phyloP scores from a whole-genome alignment of 805 yeast genomes.

The Zygoascus ofunaensis region DNA sequence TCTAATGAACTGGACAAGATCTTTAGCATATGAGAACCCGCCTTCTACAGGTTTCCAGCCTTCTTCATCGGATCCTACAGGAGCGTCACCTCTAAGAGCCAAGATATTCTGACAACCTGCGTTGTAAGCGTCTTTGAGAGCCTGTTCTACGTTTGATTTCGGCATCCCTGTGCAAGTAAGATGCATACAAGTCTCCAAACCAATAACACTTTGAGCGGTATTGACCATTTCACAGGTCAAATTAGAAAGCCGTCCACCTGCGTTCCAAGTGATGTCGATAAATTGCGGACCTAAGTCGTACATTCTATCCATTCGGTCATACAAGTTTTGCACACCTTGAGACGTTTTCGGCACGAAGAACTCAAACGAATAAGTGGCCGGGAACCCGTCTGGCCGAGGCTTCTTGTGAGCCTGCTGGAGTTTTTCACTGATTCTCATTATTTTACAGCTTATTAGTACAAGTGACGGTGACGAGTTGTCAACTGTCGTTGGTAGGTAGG shows the following conservation, averaged over 20 bases:
- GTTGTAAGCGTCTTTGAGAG: conserved; percentile 72
- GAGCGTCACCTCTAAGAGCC: conserved; percentile 95
- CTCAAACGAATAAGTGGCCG: conserved; percentile 86
- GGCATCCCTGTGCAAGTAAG: conserved; percentile 96
- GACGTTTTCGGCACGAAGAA: conserved; percentile 95
- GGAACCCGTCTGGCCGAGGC: conserved; percentile 18
- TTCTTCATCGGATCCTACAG: conserved; percentile 29
- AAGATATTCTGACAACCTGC: conserved; percentile 93
- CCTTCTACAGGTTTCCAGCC: conserved; percentile 42
- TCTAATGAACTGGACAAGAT: conserved; percentile 70
- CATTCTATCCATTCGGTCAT: conserved; percentile 98
- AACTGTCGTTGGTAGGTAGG: too few relatives aligned
- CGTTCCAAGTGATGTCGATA: conserved; percentile 97
- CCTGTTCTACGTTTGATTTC: conserved; percentile 66
- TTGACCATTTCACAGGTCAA: conserved; percentile 87
- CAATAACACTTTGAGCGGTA: conserved; percentile 81
- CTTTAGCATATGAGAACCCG: conserved; percentile 84
- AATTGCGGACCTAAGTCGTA: conserved; percentile 83
- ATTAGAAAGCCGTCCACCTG: conserved; percentile 82
- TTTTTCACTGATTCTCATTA: conserved; percentile 41
- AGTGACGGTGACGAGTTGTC: not conserved
- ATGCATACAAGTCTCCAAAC: conserved; percentile 96
- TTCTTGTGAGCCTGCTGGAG: conserved; percentile 33
- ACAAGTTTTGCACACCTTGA: conserved; percentile 92
- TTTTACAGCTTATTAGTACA: not conserved